Evolutionary conservation across 2,329 filamentous ascomycete species (phyloP).

Genomic region (Aspergillus pseudoterreus): DNA sequence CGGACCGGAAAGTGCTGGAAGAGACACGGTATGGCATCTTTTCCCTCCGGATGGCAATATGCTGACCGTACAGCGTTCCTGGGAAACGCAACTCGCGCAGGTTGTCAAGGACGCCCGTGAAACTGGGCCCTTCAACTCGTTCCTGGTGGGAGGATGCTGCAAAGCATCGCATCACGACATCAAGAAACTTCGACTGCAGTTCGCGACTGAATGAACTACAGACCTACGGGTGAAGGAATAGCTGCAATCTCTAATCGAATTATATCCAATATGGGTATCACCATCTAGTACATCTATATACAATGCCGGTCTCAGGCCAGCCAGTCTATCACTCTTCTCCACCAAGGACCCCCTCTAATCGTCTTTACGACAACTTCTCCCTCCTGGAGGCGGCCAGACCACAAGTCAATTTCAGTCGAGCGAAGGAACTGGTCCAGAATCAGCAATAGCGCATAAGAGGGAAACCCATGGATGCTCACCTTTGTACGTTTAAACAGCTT

Average conservation of each 20-base stretch:
- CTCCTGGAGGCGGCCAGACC: constrained; percentile 29
- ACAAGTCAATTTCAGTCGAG: constrained; percentile 26
- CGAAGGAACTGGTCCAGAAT: constrained; percentile 19
- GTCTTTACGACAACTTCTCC: constrained; percentile 23
- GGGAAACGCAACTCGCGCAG: constrained; percentile 35
- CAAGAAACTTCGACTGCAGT: constrained; percentile 22
- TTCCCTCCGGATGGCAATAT: neutral
- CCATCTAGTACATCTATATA: constrained; percentile 16
- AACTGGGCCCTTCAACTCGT: constrained; percentile 23
- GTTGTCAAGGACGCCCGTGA: constrained; percentile 29
- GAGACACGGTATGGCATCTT: constrained; percentile 12
- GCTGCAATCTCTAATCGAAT: too few relatives aligned
- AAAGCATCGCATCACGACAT: constrained; percentile 41
- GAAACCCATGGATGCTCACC: constrained; percentile 21
- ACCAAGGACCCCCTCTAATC: constrained; percentile 14
- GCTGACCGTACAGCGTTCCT: constrained; percentile 24
- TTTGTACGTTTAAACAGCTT: constrained; percentile 38
- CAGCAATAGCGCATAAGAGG: neutral
- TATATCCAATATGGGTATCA: constrained; percentile 13
- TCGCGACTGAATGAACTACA: constrained; percentile 2
- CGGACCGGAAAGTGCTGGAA: constrained; percentile 11
- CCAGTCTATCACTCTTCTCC: constrained; percentile 24
- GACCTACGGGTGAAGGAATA: too few relatives aligned
- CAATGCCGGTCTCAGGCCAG: constrained; percentile 17
- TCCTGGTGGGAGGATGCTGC: constrained; percentile 47